phyloP scores from a whole-genome alignment of 1,284 basidiomycete species.

The Apiotrichum domesticum region DNA sequence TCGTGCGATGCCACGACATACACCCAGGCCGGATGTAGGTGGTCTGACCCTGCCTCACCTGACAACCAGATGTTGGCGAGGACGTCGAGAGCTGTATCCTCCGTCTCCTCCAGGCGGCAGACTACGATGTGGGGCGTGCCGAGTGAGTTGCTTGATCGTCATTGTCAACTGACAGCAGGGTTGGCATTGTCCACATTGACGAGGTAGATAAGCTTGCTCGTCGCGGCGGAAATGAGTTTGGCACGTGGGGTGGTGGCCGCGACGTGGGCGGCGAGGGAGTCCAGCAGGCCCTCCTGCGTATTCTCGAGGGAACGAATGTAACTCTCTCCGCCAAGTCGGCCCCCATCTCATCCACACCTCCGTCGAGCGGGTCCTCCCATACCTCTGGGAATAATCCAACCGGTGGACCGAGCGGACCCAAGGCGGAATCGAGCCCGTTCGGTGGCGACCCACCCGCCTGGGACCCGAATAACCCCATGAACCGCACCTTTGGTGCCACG shows the following conservation, averaged over 20 bases:
- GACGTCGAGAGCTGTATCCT: constrained; percentile 87
- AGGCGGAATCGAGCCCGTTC: constrained; percentile 20
- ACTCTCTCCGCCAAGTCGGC: constrained; percentile 61
- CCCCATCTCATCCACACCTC: constrained; percentile 32
- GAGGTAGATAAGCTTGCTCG: constrained; percentile 87
- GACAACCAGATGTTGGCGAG: constrained; percentile 73
- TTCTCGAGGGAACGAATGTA: constrained; percentile 86
- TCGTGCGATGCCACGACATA: constrained; percentile 49
- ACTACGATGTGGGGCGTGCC: constrained; percentile 69
- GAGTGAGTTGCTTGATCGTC: constrained; percentile 29
- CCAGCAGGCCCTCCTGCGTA: constrained; percentile 80
- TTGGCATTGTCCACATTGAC: constrained; percentile 92
- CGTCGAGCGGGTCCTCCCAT: constrained; percentile 40
- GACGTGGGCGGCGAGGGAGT: constrained; percentile 96
- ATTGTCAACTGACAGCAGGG: constrained; percentile 49
- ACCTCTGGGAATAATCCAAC: background rate
- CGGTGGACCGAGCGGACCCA: constrained; percentile 10
- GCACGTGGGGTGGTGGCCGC: constrained; percentile 55
- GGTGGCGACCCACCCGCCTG: constrained; percentile 30
- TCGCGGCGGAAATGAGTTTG: constrained; percentile 56
- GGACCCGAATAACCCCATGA: constrained; percentile 41
- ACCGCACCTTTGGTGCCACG: constrained; percentile 26
- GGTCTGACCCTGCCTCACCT: constrained; percentile 4
- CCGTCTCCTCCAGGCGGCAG: constrained; percentile 74
- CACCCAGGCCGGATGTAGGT: constrained; percentile 49